These are phyloP conservation scores for Pyrenophora teres DNA, from an alignment of 2,329 filamentous ascomycete genomes.

Conservation along the genomic window DNA sequence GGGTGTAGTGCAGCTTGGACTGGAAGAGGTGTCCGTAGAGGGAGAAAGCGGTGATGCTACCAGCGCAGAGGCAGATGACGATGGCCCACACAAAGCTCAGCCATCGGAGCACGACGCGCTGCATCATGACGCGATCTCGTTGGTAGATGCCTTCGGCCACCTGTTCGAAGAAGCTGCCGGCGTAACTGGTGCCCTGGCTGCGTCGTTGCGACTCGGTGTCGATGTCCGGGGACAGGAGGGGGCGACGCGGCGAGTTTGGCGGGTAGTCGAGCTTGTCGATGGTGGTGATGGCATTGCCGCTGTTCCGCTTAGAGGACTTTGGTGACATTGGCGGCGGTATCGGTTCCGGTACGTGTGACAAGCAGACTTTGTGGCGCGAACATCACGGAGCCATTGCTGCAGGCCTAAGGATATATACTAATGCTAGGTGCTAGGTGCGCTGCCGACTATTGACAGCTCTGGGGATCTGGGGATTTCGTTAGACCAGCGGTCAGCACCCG, in stretches of 20 bases:
- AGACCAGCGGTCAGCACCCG: slow-evolving; percentile 25
- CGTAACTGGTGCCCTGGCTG: slow-evolving; percentile 53
- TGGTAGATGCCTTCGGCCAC: slow-evolving; percentile 65
- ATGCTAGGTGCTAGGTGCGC: neutral
- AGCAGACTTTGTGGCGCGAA: neutral
- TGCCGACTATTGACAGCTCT: neutral
- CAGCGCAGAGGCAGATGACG: slow-evolving; percentile 75
- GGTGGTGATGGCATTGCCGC: slow-evolving; percentile 26
- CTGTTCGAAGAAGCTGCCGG: slow-evolving; percentile 62
- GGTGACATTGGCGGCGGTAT: slow-evolving; percentile 19
- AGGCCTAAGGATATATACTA: neutral
- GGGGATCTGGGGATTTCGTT: neutral
- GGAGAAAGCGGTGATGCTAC: slow-evolving; percentile 90
- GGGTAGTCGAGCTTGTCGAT: slow-evolving; percentile 60
- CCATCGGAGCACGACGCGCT: slow-evolving; percentile 58
- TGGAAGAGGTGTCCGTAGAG: slow-evolving; percentile 93
- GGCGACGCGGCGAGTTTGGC: slow-evolving; percentile 44
- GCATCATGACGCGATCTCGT: slow-evolving; percentile 60
- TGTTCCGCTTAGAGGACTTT: slow-evolving; percentile 24
- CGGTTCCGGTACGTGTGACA: slow-evolving; percentile 25
- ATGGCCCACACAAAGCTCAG: slow-evolving; percentile 65
- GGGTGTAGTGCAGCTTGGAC: slow-evolving; percentile 81
- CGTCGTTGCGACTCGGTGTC: slow-evolving; percentile 39
- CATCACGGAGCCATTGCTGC: no score
- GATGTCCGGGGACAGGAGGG: slow-evolving; percentile 49